Percentiles rank a stretch among this genome's conserved stretches.
These are phyloP conservation scores for Podaxis rugospora DNA, from an alignment of 768 basidiomycete genomes.

Conservation along the genomic window DNA sequence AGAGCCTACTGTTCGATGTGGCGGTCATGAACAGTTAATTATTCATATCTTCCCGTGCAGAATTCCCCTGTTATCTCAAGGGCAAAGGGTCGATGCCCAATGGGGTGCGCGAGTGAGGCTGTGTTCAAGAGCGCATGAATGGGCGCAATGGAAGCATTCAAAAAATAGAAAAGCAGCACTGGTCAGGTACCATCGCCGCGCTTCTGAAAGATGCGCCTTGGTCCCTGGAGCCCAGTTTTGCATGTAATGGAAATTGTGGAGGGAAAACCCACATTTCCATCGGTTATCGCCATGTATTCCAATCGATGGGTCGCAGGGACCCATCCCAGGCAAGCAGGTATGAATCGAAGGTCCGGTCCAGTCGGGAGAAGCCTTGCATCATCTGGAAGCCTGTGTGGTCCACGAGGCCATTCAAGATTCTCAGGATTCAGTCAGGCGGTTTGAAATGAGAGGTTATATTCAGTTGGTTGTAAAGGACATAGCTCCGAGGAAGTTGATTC, in stretches of 20 bases:
- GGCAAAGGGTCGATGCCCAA: neutral
- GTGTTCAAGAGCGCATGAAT: neutral
- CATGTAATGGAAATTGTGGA: neutral
- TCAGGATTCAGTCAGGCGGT: neutral
- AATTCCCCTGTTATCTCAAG: neutral
- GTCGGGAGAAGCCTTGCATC: neutral
- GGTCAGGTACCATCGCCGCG: neutral
- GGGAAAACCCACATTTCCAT: neutral
- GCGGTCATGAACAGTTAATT: neutral
- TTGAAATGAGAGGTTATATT: neutral
- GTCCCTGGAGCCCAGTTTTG: neutral
- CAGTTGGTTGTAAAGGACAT: neutral
- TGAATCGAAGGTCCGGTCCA: conserved; percentile 1
- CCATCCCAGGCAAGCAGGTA: neutral
- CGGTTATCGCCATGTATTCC: neutral
- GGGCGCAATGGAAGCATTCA: conserved; percentile 1
- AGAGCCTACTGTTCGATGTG: neutral
- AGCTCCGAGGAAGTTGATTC: neutral
- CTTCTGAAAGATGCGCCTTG: neutral
- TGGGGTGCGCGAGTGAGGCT: neutral
- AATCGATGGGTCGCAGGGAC: neutral
- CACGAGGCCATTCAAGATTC: neutral
- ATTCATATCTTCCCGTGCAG: neutral
- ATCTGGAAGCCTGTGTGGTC: neutral
- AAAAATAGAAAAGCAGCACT: neutral